Evolutionary conservation across 2,329 filamentous ascomycete species (phyloP).

Genomic region (Colletotrichum sp.): DNA sequence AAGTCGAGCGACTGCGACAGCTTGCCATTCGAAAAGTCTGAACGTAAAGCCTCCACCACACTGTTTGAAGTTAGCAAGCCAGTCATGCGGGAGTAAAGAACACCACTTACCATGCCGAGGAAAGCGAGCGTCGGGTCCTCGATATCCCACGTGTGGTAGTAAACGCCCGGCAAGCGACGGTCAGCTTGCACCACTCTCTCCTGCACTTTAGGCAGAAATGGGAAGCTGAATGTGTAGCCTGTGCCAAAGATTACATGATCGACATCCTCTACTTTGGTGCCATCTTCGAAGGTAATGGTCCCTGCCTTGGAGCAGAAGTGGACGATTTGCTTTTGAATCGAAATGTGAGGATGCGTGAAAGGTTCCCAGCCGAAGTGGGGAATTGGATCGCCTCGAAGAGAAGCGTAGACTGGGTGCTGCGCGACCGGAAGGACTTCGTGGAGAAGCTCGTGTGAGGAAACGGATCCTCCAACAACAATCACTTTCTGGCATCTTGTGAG

Average conservation of each 20-base stretch:
- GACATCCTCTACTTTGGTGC: constrained; percentile 50
- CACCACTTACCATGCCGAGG: constrained; percentile 37
- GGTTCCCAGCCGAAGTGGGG: constrained; percentile 60
- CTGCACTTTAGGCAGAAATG: constrained; percentile 54
- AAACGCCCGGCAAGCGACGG: constrained; percentile 37
- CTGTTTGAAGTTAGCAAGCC: constrained; percentile 15
- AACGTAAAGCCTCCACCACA: constrained; percentile 41
- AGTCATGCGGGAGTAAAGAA: neutral
- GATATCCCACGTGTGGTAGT: constrained; percentile 40
- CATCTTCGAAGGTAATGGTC: constrained; percentile 57
- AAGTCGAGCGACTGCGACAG: constrained; percentile 38
- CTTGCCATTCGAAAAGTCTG: constrained; percentile 43
- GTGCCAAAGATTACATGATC: constrained; percentile 66
- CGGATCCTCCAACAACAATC: constrained; percentile 61
- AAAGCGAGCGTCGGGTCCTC: constrained; percentile 38
- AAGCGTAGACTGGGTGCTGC: constrained; percentile 51
- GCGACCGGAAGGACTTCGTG: constrained; percentile 54
- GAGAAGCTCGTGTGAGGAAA: constrained; percentile 62
- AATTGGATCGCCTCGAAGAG: constrained; percentile 50
- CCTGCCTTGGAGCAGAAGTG: constrained; percentile 38
- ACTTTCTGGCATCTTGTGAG: constrained; percentile 42
- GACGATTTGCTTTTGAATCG: constrained; percentile 47
- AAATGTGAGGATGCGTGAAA: constrained; percentile 58
- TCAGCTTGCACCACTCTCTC: constrained; percentile 43
- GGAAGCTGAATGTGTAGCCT: constrained; percentile 63